phyloP scores from a whole-genome alignment of 768 basidiomycete species.

The Pisolithus orientalis region DNA sequence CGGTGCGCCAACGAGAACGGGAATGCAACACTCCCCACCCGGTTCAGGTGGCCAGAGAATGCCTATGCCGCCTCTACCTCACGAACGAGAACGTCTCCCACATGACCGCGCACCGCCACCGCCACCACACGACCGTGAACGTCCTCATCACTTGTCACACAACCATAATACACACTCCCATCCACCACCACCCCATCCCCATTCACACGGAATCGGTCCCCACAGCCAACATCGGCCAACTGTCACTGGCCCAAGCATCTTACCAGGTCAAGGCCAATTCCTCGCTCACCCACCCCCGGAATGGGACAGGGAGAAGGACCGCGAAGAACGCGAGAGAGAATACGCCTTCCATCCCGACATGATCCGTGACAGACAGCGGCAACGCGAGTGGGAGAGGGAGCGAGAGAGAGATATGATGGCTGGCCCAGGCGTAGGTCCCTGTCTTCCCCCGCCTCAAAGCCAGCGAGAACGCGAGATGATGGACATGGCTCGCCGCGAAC shows the following conservation, averaged over 20 bases:
- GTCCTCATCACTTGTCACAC: conserved; percentile 14
- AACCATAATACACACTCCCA: conserved; percentile 21
- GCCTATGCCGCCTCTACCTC: not conserved
- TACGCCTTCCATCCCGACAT: not conserved
- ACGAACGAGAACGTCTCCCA: conserved; percentile 4
- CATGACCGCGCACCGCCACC: conserved; percentile 19
- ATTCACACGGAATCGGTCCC: conserved; percentile 14
- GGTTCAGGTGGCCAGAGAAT: conserved; percentile 5
- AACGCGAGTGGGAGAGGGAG: conserved; percentile 12
- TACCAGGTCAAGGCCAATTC: conserved; percentile 27
- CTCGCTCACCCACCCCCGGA: conserved; percentile 21
- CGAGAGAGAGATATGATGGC: conserved; percentile 12
- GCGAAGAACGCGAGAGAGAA: not conserved
- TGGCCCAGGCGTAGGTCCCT: conserved; percentile 2
- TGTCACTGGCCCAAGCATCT: not conserved
- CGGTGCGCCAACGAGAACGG: not conserved
- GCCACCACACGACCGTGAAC: conserved; percentile 16
- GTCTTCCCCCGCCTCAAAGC: not conserved
- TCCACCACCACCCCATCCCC: conserved; percentile 8
- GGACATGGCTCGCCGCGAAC: not conserved
- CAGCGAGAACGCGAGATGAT: conserved; percentile 8
- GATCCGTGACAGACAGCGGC: conserved; percentile 1
- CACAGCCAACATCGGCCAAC: not conserved
- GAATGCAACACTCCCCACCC: conserved; percentile 19
- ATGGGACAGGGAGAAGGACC: conserved; percentile 12